phyloP scores from a whole-genome alignment of 169 alveolate genomes.

The Eimeria praecox region DNA sequence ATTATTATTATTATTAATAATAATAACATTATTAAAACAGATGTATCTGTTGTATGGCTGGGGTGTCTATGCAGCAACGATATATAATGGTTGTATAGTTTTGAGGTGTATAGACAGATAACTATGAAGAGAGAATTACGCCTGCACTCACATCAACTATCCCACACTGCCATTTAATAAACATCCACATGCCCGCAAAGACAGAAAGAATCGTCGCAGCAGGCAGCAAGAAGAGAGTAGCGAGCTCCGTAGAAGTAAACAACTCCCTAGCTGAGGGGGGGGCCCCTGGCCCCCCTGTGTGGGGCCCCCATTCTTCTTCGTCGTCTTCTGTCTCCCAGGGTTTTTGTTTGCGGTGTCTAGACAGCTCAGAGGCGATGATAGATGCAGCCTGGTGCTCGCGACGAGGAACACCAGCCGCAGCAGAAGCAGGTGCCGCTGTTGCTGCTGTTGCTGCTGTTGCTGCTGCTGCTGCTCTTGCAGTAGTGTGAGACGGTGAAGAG shows the following conservation, averaged over 20 bases:
- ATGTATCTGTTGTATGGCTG: too few relatives aligned
- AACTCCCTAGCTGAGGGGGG: conserved; percentile 6
- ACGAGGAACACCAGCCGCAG: background rate
- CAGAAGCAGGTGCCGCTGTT: background rate
- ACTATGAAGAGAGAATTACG: too few relatives aligned
- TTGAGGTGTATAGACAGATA: background rate
- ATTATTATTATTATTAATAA: too few relatives aligned
- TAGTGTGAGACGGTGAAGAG: background rate
- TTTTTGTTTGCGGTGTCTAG: background rate
- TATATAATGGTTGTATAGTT: too few relatives aligned
- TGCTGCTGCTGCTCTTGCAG: background rate
- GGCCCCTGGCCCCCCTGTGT: background rate
- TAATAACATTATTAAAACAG: too few relatives aligned
- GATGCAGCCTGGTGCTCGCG: background rate
- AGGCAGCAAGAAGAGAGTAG: conserved; percentile 24
- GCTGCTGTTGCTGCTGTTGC: background rate
- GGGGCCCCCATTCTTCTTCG: background rate
- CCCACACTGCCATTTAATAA: conserved; percentile 10
- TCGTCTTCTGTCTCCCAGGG: background rate
- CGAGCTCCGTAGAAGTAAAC: conserved; percentile 49
- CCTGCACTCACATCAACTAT: background rate
- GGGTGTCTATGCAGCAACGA: background rate
- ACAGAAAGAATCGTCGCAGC: conserved; percentile 16
- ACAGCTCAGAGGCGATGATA: conserved; percentile 31
- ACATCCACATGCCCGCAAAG: background rate